Conservation (phyloP, 139 green algal genomes). For the Astrephomene gubernaculifera region DNA sequence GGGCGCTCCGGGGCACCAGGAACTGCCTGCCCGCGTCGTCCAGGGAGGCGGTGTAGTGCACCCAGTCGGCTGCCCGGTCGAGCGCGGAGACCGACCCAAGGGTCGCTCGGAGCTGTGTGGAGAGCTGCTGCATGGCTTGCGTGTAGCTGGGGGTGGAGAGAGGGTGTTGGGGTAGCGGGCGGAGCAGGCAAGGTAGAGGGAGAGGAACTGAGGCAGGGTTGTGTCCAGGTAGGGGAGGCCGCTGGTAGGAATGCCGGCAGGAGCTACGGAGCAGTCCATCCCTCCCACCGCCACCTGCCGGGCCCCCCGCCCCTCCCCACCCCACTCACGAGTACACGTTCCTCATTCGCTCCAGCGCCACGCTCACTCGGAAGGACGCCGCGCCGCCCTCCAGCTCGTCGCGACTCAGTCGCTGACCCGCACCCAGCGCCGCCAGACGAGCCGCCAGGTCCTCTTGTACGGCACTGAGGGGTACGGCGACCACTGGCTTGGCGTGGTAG, state of each 20-base stretch:
- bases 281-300: not conserved
- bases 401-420: constrained; percentile 27
- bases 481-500: constrained; percentile 32
- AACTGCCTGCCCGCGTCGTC: constrained; percentile 17
- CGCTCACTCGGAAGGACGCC: constrained; percentile 10
- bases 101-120: constrained; percentile 22
- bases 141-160: constrained; percentile 6
- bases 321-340: constrained; percentile 38
- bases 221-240: not conserved
- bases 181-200: not conserved
- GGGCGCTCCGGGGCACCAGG: not conserved
- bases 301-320: not conserved
- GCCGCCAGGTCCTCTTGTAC: constrained; percentile 35
- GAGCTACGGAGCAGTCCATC: not conserved
- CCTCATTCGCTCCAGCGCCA: constrained; percentile 39
- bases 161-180: not conserved
- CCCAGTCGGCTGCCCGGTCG: constrained; percentile 22
- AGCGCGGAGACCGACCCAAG: not conserved
- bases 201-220: not conserved
- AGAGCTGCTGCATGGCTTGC: constrained; percentile 22
- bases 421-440: constrained; percentile 21
- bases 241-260: not conserved
- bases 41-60: constrained; percentile 4
- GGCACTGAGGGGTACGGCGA: constrained; percentile 15
- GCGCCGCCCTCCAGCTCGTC: constrained; percentile 39